These are phyloP conservation scores for Solanum rostratum DNA, from an alignment of 257 asterid genomes.

Conservation along the genomic window DNA sequence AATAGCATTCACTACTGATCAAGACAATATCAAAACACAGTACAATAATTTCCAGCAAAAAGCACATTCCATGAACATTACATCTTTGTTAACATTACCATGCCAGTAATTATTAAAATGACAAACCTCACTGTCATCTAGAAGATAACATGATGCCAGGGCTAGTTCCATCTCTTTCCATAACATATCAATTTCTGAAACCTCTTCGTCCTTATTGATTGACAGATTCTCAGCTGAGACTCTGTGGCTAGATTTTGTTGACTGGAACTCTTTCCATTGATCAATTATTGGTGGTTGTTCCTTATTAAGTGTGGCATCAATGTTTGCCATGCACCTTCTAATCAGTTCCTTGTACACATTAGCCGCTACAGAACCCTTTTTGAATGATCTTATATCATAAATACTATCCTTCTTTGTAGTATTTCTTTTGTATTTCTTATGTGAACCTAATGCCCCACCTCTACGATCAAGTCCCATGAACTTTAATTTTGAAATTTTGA, in stretches of 20 bases:
- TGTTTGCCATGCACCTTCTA: constrained; percentile 68
- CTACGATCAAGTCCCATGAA: constrained; percentile 38
- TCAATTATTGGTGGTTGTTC: constrained; percentile 67
- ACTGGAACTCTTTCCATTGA: constrained; percentile 76
- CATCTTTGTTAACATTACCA: neutral
- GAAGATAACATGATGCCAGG: constrained; percentile 68
- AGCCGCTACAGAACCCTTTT: constrained; percentile 69
- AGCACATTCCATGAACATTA: neutral
- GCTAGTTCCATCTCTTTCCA: constrained; percentile 99
- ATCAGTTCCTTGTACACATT: constrained; percentile 76
- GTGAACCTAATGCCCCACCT: constrained; percentile 19
- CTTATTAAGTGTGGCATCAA: constrained; percentile 63
- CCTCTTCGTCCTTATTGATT: constrained; percentile 33
- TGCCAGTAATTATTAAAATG: neutral
- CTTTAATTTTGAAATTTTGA: constrained; percentile 23
- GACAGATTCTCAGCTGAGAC: constrained; percentile 26
- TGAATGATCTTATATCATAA: constrained; percentile 65
- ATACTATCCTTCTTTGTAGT: constrained; percentile 55
- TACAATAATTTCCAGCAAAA: neutral
- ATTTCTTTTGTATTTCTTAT: constrained; percentile 15
- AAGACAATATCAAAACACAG: neutral
- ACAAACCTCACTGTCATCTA: constrained; percentile 68
- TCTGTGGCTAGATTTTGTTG: constrained; percentile 20
- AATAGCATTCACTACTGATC: neutral
- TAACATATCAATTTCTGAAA: constrained; percentile 71